Base-by-base conservation (phyloP, 345 rosid genomes). In the Populus deltoides region DNA sequence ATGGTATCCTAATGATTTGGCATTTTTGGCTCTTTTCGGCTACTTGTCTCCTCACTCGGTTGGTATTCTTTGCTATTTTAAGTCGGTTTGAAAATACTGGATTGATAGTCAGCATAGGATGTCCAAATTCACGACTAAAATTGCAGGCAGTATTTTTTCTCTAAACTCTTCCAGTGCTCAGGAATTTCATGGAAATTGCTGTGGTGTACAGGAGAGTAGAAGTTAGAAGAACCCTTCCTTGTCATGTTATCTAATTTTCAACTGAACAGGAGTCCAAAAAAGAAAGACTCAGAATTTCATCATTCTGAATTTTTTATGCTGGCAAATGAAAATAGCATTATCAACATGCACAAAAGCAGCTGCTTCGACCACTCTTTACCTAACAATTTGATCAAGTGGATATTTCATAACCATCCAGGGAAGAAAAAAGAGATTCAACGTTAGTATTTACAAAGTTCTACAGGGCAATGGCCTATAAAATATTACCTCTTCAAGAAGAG, bases 121-220 rank as follows among this genome's bases (percentile, higher is more conserved):
- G 35, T 22, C 27, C 25, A 36, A 6, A 68, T 68, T 38, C 71
- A 68, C 18, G 10, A 38, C 47, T n/a, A 38, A 27, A 68, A n/a
- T 6, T 22, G 25, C 71, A 1, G 7, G 49, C 43, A 5, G 17
- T 2, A 1, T 18, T 0, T 33, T 53, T 12, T 53, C 29, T 10
- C 7, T 27, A 1, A 15, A 51, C 13, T 5, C 36, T 57, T 57
- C 67, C 49, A 13, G 22, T 7, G 18, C 49, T 2, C 1, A 12
- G 66, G 66, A 59, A 65, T 45, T 73, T 57, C 75, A 36, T 29
- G 24, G 75, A 57, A 73, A 73, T n/a, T 73, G 31, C 13, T 24
- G 2, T 5, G 27, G 66, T 0, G 12, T 33, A 6, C 33, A 3
- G 55, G 18, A 22, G 0, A 6, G 63, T n/a, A 57, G 63, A n/a